phyloP scores from a whole-genome alignment of 768 basidiomycete genomes.

The Suillus hirtellus region DNA sequence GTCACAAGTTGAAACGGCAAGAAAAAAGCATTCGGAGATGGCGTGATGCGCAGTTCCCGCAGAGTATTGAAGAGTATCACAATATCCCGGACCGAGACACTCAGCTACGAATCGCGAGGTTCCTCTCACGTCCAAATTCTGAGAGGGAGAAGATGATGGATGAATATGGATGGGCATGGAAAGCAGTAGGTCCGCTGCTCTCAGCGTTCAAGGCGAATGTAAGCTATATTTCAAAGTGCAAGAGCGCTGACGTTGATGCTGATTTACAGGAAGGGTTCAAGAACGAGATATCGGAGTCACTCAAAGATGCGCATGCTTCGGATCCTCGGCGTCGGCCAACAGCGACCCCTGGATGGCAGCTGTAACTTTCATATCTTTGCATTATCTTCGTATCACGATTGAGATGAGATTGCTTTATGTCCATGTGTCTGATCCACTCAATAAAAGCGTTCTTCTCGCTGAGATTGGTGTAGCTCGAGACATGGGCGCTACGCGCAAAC shows the following conservation, averaged over 20 bases:
- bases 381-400: background rate
- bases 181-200: constrained; percentile 46
- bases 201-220: constrained; percentile 44
- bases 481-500: background rate
- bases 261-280: constrained; percentile 22
- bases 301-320: constrained; percentile 19
- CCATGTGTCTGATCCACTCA: background rate
- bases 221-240: constrained; percentile 19
- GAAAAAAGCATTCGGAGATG: constrained; percentile 25
- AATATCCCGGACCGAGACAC: constrained; percentile 39
- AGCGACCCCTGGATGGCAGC: background rate
- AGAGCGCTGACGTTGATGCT: background rate
- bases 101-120: constrained; percentile 51
- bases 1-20: constrained; percentile 13
- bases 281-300: constrained; percentile 19
- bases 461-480: background rate
- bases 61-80: constrained; percentile 28
- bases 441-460: background rate
- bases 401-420: background rate
- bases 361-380: background rate
- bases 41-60: constrained; percentile 38
- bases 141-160: constrained; percentile 48
- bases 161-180: constrained; percentile 54
- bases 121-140: constrained; percentile 32
- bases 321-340: constrained; percentile 25